phyloP scores from a whole-genome alignment of 176 grass and related monocot genomes.

The Triticum urartu region DNA sequence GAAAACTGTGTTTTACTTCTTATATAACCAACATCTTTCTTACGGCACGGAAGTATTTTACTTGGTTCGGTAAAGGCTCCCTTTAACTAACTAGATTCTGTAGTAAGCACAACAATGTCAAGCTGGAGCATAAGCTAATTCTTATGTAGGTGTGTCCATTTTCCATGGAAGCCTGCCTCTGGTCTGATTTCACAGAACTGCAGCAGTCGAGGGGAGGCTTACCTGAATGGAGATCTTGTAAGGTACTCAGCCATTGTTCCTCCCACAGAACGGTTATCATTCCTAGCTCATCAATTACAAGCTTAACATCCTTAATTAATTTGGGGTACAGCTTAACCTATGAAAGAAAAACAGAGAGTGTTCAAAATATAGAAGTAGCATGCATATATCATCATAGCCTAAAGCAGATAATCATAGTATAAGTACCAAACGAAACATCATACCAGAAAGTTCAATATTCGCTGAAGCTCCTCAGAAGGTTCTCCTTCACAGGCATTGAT shows the following conservation, averaged over 20 bases:
- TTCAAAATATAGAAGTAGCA: slow-evolving; percentile 19
- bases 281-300: slow-evolving; percentile 89
- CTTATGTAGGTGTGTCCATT: slow-evolving; percentile 2
- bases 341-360: slow-evolving; percentile 24
- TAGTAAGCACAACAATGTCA: slow-evolving; percentile 10
- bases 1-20: not conserved
- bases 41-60: slow-evolving; percentile 12
- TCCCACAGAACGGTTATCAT: slow-evolving; percentile 98
- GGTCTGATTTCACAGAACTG: slow-evolving; percentile 1
- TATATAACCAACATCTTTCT: slow-evolving; percentile 20
- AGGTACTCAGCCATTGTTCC: slow-evolving; percentile 97
- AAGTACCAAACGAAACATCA: not conserved
- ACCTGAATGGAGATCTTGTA: slow-evolving; percentile 99
- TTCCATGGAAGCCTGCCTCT: slow-evolving; percentile 18
- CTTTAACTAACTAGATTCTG: slow-evolving; percentile 4
- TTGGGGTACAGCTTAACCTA: slow-evolving; percentile 84
- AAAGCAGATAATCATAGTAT: slow-evolving; percentile 26
- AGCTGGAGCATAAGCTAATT: not conserved
- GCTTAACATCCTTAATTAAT: slow-evolving; percentile 93
- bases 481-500: slow-evolving; percentile 82
- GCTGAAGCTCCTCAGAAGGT: slow-evolving; percentile 81
- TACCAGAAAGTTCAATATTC: slow-evolving; percentile 82
- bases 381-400: slow-evolving; percentile 1
- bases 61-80: not conserved
- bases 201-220: slow-evolving; percentile 15